phyloP scores from a whole-genome alignment of 106 monocot genomes.

The Ottelia alismoides region DNA sequence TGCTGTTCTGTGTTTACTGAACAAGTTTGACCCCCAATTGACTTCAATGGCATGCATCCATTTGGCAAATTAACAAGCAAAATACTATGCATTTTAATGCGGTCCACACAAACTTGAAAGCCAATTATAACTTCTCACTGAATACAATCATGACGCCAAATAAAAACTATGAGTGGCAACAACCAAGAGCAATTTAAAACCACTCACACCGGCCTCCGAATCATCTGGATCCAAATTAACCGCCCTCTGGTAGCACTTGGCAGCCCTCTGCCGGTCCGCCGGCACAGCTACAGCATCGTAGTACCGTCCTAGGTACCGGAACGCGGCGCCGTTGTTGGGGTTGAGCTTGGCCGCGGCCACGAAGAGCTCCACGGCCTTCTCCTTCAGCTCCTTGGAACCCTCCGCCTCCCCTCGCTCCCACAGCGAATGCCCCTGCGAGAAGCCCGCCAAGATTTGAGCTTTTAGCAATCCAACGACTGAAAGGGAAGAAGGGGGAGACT shows the following conservation, averaged over 20 bases:
- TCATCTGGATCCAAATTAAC: slow-evolving; percentile 61
- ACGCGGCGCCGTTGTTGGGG: slow-evolving; percentile 48
- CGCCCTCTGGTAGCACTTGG: slow-evolving; percentile 89
- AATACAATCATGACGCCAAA: neutral
- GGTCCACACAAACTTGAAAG: no score
- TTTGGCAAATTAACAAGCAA: no score
- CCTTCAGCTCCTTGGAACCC: slow-evolving; percentile 27
- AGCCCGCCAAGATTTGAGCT: no score
- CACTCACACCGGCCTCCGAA: slow-evolving; percentile 76
- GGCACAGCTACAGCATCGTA: slow-evolving; percentile 26
- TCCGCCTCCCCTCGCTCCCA: slow-evolving; percentile 56
- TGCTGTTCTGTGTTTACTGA: no score
- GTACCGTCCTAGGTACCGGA: slow-evolving; percentile 68
- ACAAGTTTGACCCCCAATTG: no score
- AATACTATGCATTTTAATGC: no score
- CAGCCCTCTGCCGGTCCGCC: slow-evolving; percentile 67
- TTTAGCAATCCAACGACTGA: no score
- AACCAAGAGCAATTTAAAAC: neutral
- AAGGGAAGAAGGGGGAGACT: no score
- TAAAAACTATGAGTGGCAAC: neutral
- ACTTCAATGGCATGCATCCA: no score
- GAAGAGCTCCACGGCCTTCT: slow-evolving; percentile 56
- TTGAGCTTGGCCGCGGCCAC: slow-evolving; percentile 71
- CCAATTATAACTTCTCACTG: no score
- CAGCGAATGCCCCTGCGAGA: slow-evolving; percentile 37